Conservation (phyloP, 805 yeast genomes). For the Candida adriatica region DNA sequence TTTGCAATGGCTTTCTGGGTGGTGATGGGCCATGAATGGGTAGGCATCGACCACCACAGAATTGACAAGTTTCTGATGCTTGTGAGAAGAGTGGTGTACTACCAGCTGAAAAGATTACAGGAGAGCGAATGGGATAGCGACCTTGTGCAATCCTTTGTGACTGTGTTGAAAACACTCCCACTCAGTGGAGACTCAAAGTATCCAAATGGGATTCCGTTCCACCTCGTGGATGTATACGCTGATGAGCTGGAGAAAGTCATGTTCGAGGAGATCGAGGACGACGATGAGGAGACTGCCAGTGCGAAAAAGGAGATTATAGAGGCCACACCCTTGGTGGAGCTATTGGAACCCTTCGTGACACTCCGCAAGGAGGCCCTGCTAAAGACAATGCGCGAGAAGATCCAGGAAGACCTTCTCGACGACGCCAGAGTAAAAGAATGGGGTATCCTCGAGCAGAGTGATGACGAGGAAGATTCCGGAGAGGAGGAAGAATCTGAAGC, state of each 20-base stretch:
- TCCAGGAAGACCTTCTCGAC: slow-evolving; percentile 55
- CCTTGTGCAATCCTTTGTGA: slow-evolving; percentile 39
- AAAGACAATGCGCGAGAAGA: slow-evolving; percentile 60
- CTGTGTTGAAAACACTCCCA: slow-evolving; percentile 36
- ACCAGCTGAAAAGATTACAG: slow-evolving; percentile 51
- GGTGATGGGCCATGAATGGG: slow-evolving; percentile 77
- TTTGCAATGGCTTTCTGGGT: slow-evolving; percentile 79
- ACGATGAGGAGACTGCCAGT: slow-evolving; percentile 29
- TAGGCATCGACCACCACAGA: slow-evolving; percentile 72
- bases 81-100: slow-evolving; percentile 68
- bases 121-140: slow-evolving; percentile 46
- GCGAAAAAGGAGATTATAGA: slow-evolving; percentile 32
- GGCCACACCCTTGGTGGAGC: slow-evolving; percentile 43
- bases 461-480: slow-evolving; percentile 12
- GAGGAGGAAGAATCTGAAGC: slow-evolving; percentile 15
- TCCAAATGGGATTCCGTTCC: slow-evolving; percentile 76
- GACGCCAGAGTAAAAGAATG: slow-evolving; percentile 61
- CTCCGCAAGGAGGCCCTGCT: slow-evolving; percentile 43
- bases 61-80: slow-evolving; percentile 80
- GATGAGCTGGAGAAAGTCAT: slow-evolving; percentile 77
- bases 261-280: slow-evolving; percentile 42
- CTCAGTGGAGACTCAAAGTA: slow-evolving; percentile 52
- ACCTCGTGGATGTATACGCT: slow-evolving; percentile 72
- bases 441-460: slow-evolving; percentile 36
- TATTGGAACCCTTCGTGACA: slow-evolving; percentile 55